phyloP scores from a whole-genome alignment of 2,329 filamentous ascomycete species.

The Verticillium alfalfae region DNA sequence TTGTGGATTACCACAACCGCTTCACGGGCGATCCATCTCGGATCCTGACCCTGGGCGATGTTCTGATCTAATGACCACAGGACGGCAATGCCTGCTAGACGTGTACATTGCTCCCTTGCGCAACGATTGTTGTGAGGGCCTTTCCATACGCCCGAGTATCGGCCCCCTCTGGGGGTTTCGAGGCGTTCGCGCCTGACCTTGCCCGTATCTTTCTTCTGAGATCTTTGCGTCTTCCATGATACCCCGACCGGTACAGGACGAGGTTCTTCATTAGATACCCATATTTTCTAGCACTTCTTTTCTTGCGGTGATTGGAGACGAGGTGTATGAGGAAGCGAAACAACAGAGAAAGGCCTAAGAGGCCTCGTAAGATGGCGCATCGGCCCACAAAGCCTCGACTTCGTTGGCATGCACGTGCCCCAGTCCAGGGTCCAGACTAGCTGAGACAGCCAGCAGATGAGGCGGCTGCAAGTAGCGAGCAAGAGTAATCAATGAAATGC shows the following conservation, averaged over 20 bases:
- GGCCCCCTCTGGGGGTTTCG: neutral
- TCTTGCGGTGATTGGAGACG: neutral
- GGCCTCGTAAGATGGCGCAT: neutral
- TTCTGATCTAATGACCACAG: constrained; percentile 23
- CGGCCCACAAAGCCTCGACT: neutral
- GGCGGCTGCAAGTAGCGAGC: neutral
- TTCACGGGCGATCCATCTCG: constrained; percentile 61
- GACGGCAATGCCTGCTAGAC: neutral
- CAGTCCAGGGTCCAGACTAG: neutral
- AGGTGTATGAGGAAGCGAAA: neutral
- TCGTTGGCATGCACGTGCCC: neutral
- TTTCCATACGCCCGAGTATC: neutral
- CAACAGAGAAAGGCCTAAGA: neutral
- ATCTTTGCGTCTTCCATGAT: neutral
- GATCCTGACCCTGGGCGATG: constrained; percentile 52
- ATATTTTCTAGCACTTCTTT: neutral
- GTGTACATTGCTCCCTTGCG: neutral
- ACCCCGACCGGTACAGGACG: neutral
- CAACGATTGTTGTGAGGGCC: neutral
- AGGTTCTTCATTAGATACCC: neutral
- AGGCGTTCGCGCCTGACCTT: neutral
- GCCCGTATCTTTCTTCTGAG: neutral
- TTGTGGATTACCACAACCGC: constrained; percentile 60
- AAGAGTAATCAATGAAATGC: neutral
- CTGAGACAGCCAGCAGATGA: neutral